Conservation (phyloP, 805 yeast species). For the Komagataella phaffii region DNA sequence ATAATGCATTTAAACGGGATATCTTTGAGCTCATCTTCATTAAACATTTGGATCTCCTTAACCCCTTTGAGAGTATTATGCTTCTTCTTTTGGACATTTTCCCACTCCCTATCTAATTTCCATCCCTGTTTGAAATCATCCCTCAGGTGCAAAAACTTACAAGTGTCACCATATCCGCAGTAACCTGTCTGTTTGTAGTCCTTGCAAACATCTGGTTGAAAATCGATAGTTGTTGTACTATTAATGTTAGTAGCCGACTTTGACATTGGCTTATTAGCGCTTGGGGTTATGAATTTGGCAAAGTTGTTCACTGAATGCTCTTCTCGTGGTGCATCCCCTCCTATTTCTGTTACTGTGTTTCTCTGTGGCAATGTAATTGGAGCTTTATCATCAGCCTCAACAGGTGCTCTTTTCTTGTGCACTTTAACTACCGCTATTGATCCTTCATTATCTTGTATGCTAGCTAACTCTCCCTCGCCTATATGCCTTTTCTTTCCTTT, state of each 20-base stretch:
- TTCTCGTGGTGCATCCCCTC: not conserved
- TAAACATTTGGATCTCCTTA: not conserved
- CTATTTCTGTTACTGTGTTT: not conserved
- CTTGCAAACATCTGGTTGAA: slow-evolving; percentile 88
- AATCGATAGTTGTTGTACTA: slow-evolving; percentile 65
- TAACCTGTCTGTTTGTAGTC: slow-evolving; percentile 85
- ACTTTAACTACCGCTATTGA: slow-evolving; percentile 1
- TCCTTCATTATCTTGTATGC: not conserved
- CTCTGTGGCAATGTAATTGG: not conserved
- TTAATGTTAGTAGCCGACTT: slow-evolving; percentile 34
- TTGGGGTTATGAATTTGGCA: slow-evolving; percentile 10
- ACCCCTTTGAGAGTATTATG: slow-evolving; percentile 2
- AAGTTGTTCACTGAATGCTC: slow-evolving; percentile 5
- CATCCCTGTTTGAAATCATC: slow-evolving; percentile 57
- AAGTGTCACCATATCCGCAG: slow-evolving; percentile 95
- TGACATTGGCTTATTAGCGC: slow-evolving; percentile 20
- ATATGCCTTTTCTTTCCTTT: slow-evolving; percentile 7
- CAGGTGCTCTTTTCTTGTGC: not conserved
- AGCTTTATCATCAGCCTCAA: not conserved
- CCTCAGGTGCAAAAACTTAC: slow-evolving; percentile 86
- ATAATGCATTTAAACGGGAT: slow-evolving; percentile 51
- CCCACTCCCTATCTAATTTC: slow-evolving; percentile 43
- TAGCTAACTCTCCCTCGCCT: not conserved
- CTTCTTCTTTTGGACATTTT: slow-evolving; percentile 20
- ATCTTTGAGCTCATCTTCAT: slow-evolving; percentile 9